Base-by-base conservation (phyloP, 352 stramenopile species). In the Globisporangium solare region DNA sequence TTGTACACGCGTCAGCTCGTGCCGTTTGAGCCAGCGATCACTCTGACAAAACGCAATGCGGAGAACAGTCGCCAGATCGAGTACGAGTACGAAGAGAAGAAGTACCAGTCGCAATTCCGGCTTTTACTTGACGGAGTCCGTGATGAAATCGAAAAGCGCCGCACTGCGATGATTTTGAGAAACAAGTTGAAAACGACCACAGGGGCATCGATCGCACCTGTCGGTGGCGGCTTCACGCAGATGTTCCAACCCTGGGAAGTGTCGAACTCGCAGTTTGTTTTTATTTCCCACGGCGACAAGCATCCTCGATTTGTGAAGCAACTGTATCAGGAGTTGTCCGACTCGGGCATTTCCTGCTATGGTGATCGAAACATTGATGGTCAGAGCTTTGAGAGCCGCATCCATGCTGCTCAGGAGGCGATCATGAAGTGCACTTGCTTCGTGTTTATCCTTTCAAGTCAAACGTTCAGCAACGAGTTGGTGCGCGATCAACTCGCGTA, bases 1-100 rank as follows among this genome's bases (percentile, higher is more conserved):
- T 50, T 94, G 46, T 94, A 92, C 62, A 91, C 83, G 15, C 79
- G 83, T 1, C 83, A 94, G 59, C 64, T 92, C 10, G 86, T 92
- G 37, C 81, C 83, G 12, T 93, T 93, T 18, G 81, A 93, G 46
- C 69, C 75, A 11, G 65, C 72, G 2, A 91, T 93, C 61, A 86
- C 70, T 1, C 47, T 61, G 11, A 83, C 67, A 1, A 75, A 71
- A 46, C 67, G 75, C 5, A 86, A 86, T 54, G 63, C 64, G 0
- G 61, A 64, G 17, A 91, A 92, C 55, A 52, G 66, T 10, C 60
- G 70, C 24, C 78, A 92, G 60, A 88, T 93, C 46, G 82, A 86
- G 64, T 94, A 92, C 59, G 71, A 85, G 47, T 94, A 94, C 58
- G 67, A 86, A 20, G 79, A 92, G 18, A 48, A 46, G 31, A 85